These are phyloP conservation scores for Pseudocercospora eumusae DNA, from an alignment of 2,329 filamentous ascomycete species.

Conservation along the genomic window DNA sequence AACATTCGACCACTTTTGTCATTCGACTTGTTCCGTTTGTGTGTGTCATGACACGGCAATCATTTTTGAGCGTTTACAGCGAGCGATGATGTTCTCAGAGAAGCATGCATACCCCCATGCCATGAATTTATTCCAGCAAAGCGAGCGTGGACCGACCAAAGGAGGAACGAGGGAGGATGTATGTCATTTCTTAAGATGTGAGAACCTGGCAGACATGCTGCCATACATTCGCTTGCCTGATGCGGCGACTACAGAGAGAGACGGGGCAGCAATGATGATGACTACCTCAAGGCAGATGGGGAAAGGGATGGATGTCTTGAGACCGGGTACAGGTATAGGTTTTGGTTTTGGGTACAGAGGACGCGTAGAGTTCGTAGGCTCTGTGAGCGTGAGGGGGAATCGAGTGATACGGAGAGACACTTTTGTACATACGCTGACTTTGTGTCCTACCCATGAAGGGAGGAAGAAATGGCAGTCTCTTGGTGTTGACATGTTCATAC, in stretches of 20 bases:
- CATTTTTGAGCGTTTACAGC: slow-evolving; percentile 20
- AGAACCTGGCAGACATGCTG: neutral
- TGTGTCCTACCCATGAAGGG: neutral
- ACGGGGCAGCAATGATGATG: neutral
- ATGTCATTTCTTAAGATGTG: neutral
- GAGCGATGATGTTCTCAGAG: slow-evolving; percentile 10
- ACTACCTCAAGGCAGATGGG: neutral
- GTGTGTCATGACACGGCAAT: slow-evolving; percentile 2
- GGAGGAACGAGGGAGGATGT: neutral
- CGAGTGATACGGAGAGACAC: neutral
- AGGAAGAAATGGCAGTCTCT: neutral
- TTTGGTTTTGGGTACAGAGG: neutral
- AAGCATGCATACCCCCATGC: slow-evolving; percentile 8
- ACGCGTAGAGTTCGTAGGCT: neutral
- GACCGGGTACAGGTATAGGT: neutral
- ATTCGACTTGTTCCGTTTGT: slow-evolving; percentile 1
- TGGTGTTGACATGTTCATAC: too few relatives aligned
- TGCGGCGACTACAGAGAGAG: neutral
- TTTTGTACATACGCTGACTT: neutral
- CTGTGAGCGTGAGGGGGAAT: neutral
- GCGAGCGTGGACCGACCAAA: neutral
- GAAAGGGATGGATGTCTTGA: neutral
- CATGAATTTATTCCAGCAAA: slow-evolving; percentile 2
- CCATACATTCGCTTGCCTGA: slow-evolving; percentile 7
- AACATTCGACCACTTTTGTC: slow-evolving; percentile 1